Evolutionary conservation across 257 asterid genomes (phyloP).

Genomic region (Parsonsia alboflavescens): DNA sequence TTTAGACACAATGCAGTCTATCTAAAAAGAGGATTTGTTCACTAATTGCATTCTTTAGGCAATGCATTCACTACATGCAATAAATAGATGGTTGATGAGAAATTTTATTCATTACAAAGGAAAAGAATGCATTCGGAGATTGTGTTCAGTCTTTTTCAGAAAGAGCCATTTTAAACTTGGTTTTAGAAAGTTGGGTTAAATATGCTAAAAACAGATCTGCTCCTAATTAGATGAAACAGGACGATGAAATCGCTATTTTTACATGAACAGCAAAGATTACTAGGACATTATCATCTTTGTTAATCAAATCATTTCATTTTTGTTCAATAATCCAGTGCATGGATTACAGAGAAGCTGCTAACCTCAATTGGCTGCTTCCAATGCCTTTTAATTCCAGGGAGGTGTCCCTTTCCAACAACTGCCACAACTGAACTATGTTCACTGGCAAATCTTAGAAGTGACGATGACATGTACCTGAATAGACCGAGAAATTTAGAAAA

Average conservation of each 20-base stretch:
- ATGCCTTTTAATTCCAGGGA: conserved; percentile 68
- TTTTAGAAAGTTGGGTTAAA: background rate
- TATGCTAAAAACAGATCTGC: background rate
- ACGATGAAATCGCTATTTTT: background rate
- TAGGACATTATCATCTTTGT: no score
- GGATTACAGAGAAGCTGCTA: conserved; percentile 13
- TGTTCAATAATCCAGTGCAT: background rate
- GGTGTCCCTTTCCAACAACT: conserved; percentile 91
- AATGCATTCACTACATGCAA: no score
- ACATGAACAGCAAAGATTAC: background rate
- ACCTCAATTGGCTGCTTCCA: conserved; percentile 90
- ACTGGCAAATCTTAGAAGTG: conserved; percentile 58
- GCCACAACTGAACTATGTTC: conserved; percentile 85
- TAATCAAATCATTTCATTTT: background rate
- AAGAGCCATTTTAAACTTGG: background rate
- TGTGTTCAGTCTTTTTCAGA: background rate
- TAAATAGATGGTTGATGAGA: background rate
- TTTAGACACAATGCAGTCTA: no score
- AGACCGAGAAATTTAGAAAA: background rate
- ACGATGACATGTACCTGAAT: conserved; percentile 76
- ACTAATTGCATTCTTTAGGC: no score
- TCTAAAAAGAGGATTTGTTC: no score
- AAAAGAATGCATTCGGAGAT: background rate
- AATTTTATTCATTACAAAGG: no score
- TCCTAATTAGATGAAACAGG: no score